Percentiles rank a stretch among this genome's conserved stretches.
phyloP scores from a whole-genome alignment of 2,329 filamentous ascomycete genomes.

The Shiraia bambusicola region DNA sequence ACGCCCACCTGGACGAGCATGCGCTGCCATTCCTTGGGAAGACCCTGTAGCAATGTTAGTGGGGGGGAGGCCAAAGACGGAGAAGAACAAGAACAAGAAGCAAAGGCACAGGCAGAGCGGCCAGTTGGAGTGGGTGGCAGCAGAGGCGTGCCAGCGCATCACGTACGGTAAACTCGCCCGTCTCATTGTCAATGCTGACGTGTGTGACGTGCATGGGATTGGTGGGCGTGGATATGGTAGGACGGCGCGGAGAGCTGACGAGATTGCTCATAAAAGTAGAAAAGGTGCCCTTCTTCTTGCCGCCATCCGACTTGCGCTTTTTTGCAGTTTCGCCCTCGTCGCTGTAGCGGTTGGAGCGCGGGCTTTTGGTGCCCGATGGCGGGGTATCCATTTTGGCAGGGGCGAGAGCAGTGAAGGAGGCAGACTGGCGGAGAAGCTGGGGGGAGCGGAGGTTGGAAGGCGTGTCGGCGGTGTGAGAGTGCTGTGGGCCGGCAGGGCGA shows the following conservation, averaged over 20 bases:
- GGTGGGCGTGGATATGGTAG: constrained; percentile 94
- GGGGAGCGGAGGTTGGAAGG: constrained; percentile 23
- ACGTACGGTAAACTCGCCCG: constrained; percentile 88
- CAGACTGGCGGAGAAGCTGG: constrained; percentile 45
- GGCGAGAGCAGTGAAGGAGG: constrained; percentile 47
- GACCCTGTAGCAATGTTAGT: constrained; percentile 60
- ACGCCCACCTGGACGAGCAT: constrained; percentile 95
- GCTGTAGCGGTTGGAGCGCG: constrained; percentile 43
- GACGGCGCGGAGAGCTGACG: constrained; percentile 72
- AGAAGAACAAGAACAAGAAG: neutral
- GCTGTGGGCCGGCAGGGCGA: constrained; percentile 31
- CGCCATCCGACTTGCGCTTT: constrained; percentile 38
- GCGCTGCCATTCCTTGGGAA: constrained; percentile 97
- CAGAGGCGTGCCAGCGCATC: constrained; percentile 14
- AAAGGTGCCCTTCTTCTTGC: constrained; percentile 47
- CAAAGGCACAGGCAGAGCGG: neutral
- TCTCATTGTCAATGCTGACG: constrained; percentile 94
- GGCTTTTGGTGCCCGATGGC: constrained; percentile 39
- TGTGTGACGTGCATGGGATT: constrained; percentile 98
- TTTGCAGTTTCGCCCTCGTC: constrained; percentile 36
- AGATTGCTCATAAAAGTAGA: constrained; percentile 44
- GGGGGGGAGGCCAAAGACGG: constrained; percentile 6
- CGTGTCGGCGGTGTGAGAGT: constrained; percentile 31
- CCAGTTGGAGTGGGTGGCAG: neutral
- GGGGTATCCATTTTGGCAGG: constrained; percentile 47